Conservation (phyloP, 176 grass and related monocot genomes). For the Oryza australiensis region DNA sequence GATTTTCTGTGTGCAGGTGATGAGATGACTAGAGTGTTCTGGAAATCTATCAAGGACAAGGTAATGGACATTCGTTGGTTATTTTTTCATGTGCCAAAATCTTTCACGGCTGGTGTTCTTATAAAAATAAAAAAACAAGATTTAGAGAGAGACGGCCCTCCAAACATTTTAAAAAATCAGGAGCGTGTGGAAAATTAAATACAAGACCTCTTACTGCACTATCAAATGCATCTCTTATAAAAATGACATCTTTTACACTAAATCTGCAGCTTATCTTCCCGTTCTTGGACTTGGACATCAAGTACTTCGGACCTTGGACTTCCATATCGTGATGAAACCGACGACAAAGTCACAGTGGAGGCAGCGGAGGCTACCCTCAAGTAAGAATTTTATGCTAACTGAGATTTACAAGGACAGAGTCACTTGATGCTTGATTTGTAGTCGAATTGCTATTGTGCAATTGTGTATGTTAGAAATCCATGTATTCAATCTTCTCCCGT, state of each 20-base stretch:
- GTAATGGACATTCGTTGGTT: background rate
- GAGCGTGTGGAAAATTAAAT: too few species aligned
- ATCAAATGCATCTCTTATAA: too few species aligned
- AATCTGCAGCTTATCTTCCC: conserved; percentile 25
- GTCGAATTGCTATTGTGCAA: background rate
- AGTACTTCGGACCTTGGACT: conserved; percentile 63
- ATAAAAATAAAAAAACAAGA: background rate
- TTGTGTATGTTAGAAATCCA: background rate
- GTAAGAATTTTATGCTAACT: conserved; percentile 36
- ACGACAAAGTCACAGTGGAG: conserved; percentile 83
- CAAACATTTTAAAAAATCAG: too few species aligned
- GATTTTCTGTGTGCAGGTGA: too few species aligned
- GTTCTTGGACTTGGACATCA: conserved; percentile 60
- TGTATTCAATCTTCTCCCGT: background rate
- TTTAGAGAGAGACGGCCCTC: too few species aligned
- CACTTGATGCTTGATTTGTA: background rate
- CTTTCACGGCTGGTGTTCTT: too few species aligned
- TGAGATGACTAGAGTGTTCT: background rate
- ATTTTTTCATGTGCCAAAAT: too few species aligned
- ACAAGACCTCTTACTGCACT: too few species aligned
- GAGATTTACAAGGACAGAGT: background rate
- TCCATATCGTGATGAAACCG: conserved; percentile 49
- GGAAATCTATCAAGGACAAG: background rate
- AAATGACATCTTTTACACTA: background rate
- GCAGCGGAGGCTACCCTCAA: conserved; percentile 77